phyloP scores from a whole-genome alignment of 140 eudicot species.

The Anethum foeniculum region DNA sequence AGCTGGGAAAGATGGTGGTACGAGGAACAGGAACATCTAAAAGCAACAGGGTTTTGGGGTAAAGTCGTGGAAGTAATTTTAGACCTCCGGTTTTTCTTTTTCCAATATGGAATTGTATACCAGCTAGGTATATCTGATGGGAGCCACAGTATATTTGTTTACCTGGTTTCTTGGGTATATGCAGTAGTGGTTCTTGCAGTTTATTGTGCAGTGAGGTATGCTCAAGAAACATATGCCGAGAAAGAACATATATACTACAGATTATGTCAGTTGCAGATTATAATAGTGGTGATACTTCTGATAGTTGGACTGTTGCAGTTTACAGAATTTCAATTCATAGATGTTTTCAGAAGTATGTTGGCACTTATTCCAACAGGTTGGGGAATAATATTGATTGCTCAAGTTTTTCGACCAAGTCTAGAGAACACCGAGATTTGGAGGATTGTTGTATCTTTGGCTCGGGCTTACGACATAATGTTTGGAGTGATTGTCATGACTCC shows the following conservation, averaged over 20 bases:
- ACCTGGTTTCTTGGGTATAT: constrained; percentile 75
- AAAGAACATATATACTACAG: constrained; percentile 77
- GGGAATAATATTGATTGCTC: constrained; percentile 9
- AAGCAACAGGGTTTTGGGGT: constrained; percentile 67
- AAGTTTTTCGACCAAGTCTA: constrained; percentile 7
- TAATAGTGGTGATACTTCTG: constrained; percentile 36
- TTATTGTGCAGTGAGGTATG: constrained; percentile 35
- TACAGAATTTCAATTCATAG: background rate
- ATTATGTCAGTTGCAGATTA: constrained; percentile 57
- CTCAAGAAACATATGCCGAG: constrained; percentile 56
- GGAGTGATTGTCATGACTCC: constrained; percentile 8
- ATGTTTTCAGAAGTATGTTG: constrained; percentile 2
- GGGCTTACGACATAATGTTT: constrained; percentile 2
- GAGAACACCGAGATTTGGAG: background rate
- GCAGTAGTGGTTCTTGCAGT: constrained; percentile 45
- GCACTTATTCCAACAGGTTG: constrained; percentile 12
- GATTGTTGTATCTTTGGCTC: constrained; percentile 5
- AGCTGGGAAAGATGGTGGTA: constrained; percentile 95
- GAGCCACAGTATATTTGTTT: constrained; percentile 56
- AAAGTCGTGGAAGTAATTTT: constrained; percentile 51
- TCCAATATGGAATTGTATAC: constrained; percentile 78
- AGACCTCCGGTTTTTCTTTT: constrained; percentile 80
- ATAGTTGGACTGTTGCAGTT: constrained; percentile 23
- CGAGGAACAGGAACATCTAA: constrained; percentile 81
- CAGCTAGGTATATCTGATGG: constrained; percentile 65